phyloP scores from a whole-genome alignment of 2,329 filamentous ascomycete species.

The Raffaelea arxii region DNA sequence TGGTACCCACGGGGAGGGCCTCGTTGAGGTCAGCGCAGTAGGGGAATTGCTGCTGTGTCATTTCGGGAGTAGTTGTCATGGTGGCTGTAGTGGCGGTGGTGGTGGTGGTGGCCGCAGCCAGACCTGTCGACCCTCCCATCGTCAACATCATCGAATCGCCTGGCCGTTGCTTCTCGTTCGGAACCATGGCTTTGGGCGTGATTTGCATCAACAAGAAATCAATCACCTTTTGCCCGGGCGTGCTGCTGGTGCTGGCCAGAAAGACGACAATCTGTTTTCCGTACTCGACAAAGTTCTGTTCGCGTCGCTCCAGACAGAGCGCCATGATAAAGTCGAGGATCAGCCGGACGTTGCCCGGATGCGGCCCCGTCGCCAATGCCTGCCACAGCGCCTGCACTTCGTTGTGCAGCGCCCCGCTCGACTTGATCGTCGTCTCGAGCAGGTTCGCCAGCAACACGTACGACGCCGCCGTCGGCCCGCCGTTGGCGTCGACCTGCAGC shows the following conservation, averaged over 20 bases:
- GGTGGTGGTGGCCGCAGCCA: not conserved
- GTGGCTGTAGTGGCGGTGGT: not conserved
- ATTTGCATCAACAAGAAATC: constrained; percentile 90
- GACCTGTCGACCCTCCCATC: constrained; percentile 36
- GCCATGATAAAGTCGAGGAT: constrained; percentile 95
- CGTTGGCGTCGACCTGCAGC: constrained; percentile 82
- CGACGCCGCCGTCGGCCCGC: constrained; percentile 79
- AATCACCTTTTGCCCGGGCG: constrained; percentile 79
- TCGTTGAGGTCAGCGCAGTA: constrained; percentile 81
- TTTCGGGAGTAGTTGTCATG: constrained; percentile 46
- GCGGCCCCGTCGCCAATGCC: constrained; percentile 83
- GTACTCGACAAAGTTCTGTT: constrained; percentile 97
- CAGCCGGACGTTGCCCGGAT: constrained; percentile 87
- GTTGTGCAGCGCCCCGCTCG: constrained; percentile 79
- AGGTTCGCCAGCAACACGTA: constrained; percentile 93
- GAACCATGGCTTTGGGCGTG: constrained; percentile 92
- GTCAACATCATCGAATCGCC: not conserved
- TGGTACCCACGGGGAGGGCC: constrained; percentile 77
- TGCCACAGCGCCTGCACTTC: constrained; percentile 98
- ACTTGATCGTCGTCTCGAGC: constrained; percentile 92
- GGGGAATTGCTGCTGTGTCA: constrained; percentile 64
- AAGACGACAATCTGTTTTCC: constrained; percentile 98
- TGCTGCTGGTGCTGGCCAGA: constrained; percentile 65
- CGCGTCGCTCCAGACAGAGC: constrained; percentile 82
- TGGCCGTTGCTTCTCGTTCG: constrained; percentile 64